Evolutionary conservation across 495 filamentous ascomycete genomes (phyloP), one percentile per base, ranked within the genome.

Genomic region (Podospora sp.): DNA sequence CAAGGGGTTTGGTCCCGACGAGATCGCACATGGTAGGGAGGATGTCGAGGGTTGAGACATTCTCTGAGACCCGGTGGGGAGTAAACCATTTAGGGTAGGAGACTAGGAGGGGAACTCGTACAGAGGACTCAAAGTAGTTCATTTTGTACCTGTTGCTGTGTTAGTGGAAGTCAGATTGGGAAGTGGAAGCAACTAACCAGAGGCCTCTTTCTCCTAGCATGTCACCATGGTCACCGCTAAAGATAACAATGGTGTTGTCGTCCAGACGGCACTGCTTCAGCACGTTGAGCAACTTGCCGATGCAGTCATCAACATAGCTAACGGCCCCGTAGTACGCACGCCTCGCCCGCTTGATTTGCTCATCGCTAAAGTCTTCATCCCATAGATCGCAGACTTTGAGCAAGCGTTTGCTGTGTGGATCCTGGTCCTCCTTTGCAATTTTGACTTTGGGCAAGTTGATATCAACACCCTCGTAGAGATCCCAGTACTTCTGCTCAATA

Each of bases 171-270:
- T n/a, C n/a, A n/a, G n/a, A n/a, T 33, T 33, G 29, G 29, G 29
- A 8, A 8, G 29, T n/a, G n/a, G n/a, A n/a, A n/a, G n/a, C 33
- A 29, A 62, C 75, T 60, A 72, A 79, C 92, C 92, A 97, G 46
- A 97, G 78, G 0, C 90, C 90, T 25, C 92, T 86, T 78, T 97
- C 92, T 40, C 92, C 92, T 9, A 97, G 86, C 92, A 96, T 96
- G 75, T 97, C 92, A 62, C 92, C 92, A 75, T 97, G 92, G 71
- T 97, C 92, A 58, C 92, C 91, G 59, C 87, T 91, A 78, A 97
- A 97, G 57, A 96, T 83, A 57, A 97, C 81, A 64, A 97, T 92
- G 6, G 92, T 96, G 75, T 95, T 85, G 20, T 94, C 87, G 60
- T 88, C 87, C 53, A 97, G 82, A 0, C 87, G 85, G 77, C 91